Percentiles rank a stretch among this genome's conserved stretches.
These are phyloP conservation scores for Fraxinus nigra DNA, from an alignment of 305 asterid species.

Conservation along the genomic window DNA sequence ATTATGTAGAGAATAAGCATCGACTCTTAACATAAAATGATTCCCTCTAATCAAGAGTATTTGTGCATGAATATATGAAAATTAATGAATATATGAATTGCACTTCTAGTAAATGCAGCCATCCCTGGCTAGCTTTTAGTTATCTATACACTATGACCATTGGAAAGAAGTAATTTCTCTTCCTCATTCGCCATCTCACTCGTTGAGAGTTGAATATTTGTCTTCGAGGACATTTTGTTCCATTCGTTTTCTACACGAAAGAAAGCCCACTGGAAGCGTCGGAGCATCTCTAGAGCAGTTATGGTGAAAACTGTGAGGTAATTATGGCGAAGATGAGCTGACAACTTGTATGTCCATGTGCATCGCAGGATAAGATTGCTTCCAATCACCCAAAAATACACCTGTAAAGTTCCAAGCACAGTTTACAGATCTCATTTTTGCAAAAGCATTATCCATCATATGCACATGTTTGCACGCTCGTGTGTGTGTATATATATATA, in stretches of 20 bases:
- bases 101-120: not conserved
- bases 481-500: not conserved
- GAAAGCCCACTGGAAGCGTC: slow-evolving; percentile 96
- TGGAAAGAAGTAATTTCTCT: slow-evolving; percentile 63
- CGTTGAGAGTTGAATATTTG: slow-evolving; percentile 45
- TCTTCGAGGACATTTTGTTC: slow-evolving; percentile 66
- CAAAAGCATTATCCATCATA: not conserved
- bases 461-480: not conserved
- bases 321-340: slow-evolving; percentile 98
- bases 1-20: no score
- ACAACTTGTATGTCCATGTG: slow-evolving; percentile 96
- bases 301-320: slow-evolving; percentile 74
- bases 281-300: slow-evolving; percentile 78
- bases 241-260: slow-evolving; percentile 96
- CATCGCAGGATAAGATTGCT: slow-evolving; percentile 90
- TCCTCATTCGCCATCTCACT: slow-evolving; percentile 66
- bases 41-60: not conserved
- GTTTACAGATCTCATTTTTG: not conserved
- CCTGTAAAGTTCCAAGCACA: slow-evolving; percentile 44
- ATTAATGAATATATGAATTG: not conserved
- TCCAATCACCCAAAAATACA: slow-evolving; percentile 81
- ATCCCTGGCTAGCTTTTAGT: not conserved
- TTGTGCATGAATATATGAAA: not conserved
- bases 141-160: slow-evolving; percentile 60
- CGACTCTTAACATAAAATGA: no score